A percentile compares a stretch with the other conserved stretches of the same genome.
Conservation (phyloP, 2,329 filamentous ascomycete species). For the Colletotrichum eleusines region DNA sequence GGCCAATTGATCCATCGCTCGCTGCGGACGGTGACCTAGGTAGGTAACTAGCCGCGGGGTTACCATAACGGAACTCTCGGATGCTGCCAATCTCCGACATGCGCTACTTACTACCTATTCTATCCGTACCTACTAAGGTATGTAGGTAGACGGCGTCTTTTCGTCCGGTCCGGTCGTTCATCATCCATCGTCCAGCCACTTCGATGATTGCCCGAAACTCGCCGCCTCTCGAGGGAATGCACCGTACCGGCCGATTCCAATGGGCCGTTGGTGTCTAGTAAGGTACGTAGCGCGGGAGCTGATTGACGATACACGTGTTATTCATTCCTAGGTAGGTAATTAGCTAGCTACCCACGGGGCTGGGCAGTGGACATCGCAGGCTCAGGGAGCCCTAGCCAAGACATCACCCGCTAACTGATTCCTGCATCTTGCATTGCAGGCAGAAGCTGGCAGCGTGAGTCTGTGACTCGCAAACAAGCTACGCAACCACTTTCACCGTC, state of each 20-base stretch:
- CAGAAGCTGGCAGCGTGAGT: background rate
- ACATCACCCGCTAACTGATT: constrained; percentile 33
- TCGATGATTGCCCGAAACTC: background rate
- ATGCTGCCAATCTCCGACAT: constrained; percentile 27
- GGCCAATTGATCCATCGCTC: constrained; percentile 1
- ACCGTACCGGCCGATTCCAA: background rate
- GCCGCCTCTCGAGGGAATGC: background rate
- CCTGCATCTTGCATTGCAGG: constrained; percentile 29
- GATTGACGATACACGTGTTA: background rate
- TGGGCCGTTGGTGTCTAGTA: background rate
- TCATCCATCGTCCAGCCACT: constrained; percentile 2
- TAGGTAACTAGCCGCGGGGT: constrained; percentile 17
- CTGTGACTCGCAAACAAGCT: constrained; percentile 17
- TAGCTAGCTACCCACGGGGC: background rate
- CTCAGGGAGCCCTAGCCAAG: constrained; percentile 21
- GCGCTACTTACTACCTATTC: background rate
- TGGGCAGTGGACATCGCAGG: background rate
- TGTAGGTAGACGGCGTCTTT: background rate
- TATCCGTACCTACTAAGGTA: no score
- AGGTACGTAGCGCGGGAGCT: background rate
- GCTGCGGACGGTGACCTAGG: constrained; percentile 22
- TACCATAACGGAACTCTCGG: constrained; percentile 37
- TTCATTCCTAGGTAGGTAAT: background rate
- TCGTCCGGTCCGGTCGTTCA: constrained; percentile 10
- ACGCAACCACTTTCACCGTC: background rate